These are phyloP conservation scores for Solanum gandarillasii DNA, from an alignment of 257 asterid species.

Conservation along the genomic window DNA sequence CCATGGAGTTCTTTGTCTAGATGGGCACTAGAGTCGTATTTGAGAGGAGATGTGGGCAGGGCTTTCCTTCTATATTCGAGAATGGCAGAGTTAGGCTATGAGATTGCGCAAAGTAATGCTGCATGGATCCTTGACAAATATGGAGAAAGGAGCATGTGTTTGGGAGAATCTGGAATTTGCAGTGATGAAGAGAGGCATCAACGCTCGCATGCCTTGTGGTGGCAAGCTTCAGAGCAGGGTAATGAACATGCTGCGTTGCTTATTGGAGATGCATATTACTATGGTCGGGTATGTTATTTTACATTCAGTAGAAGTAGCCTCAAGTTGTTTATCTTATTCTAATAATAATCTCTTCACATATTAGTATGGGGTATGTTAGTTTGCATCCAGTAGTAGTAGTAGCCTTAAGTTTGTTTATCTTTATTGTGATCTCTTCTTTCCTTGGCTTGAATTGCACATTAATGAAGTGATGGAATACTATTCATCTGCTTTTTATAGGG, in stretches of 20 bases:
- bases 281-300: slow-evolving; percentile 72
- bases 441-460: neutral
- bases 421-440: neutral
- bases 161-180: slow-evolving; percentile 89
- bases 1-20: slow-evolving; percentile 99
- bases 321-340: neutral
- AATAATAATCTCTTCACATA: slow-evolving; percentile 25
- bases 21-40: slow-evolving; percentile 94
- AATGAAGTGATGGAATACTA: neutral
- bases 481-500: slow-evolving; percentile 39
- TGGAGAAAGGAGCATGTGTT: slow-evolving; percentile 74
- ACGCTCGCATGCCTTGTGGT: slow-evolving; percentile 83
- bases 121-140: slow-evolving; percentile 99
- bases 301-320: neutral
- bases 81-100: slow-evolving; percentile 98
- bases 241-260: slow-evolving; percentile 98
- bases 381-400: neutral
- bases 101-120: slow-evolving; percentile 98
- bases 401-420: neutral
- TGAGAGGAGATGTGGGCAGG: slow-evolving; percentile 83
- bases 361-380: slow-evolving; percentile 77
- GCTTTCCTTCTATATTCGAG: slow-evolving; percentile 83
- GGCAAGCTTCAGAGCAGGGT: slow-evolving; percentile 99
- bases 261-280: slow-evolving; percentile 97
- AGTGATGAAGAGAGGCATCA: slow-evolving; percentile 91